Evolutionary conservation across 1,284 basidiomycete genomes (phyloP), one percentile per base, ranked within the genome.

Genomic region (Cutaneotrichosporon sp.): DNA sequence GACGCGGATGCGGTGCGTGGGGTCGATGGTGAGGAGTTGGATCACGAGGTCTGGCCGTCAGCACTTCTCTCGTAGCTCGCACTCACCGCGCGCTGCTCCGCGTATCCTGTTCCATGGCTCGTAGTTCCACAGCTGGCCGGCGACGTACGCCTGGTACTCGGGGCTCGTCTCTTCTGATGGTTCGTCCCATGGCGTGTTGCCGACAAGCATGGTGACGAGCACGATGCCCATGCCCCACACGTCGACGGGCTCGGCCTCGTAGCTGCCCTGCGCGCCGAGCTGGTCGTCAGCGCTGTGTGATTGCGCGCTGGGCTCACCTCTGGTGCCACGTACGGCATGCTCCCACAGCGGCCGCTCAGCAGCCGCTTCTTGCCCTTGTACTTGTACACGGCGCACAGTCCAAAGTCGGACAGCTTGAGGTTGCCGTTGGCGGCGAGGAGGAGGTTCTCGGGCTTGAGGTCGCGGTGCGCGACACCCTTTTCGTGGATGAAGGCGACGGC

Each of bases 111-210:
- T 86, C 95, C 95, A 99, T 0, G 95, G 95, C 4, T 84, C 83
- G 68, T 91, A 87, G 9, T 84, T 75, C 67, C 92, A 87, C 56
- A 95, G 86, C 57, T 89, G 82, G 2, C 93, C 93, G 0, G 84
- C 84, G 2, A 89, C 73, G 77, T 91, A 99, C 8, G 87, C 85
- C 27, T 80, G 75, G 75, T 87, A 99, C 78, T 99, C 95, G 2
- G 86, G 85, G 65, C 90, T 92, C 9, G 53, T 53, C 22, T 84
- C 82, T 1, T 79, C 74, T 0, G 93, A 93, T 3, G 95, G 94
- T 74, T 97, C 91, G 73, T 98, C 95, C 95, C 95, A 99, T 1
- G 95, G 97, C 0, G 95, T 98, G 75, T 97, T 98, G 55, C 95
- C 95, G 5, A 87, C 89, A 0, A 99, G 83, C 62, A 98, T 81